A percentile compares a stretch with the other conserved stretches of the same genome.
Evolutionary conservation across 2,329 filamentous ascomycete genomes (phyloP).

Genomic region (Clonostachys chloroleuca): DNA sequence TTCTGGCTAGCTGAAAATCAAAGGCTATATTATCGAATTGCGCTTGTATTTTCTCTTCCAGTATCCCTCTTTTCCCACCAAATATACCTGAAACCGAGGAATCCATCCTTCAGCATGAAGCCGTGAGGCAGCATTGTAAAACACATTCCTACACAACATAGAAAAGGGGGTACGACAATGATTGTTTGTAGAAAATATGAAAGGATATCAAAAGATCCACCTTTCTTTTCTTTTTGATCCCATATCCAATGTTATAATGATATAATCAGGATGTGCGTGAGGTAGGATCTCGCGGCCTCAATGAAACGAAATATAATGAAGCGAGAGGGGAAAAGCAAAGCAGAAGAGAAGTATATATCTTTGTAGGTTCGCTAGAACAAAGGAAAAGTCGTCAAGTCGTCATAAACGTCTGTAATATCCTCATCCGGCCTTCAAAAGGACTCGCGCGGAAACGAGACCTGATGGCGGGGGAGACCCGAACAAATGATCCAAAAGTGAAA

Average conservation of each 20-base stretch:
- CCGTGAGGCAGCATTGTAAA: constrained; percentile 43
- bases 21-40: too few relatives aligned
- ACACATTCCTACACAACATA: constrained; percentile 1
- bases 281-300: not conserved
- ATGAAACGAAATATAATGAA: constrained; percentile 2
- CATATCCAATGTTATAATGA: too few relatives aligned
- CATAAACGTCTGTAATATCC: too few relatives aligned
- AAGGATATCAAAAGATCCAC: constrained; percentile 1
- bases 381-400: too few relatives aligned
- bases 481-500: too few relatives aligned
- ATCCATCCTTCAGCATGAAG: constrained; percentile 24
- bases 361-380: not conserved
- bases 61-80: not conserved
- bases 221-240: not conserved
- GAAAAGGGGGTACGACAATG: not conserved
- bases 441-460: too few relatives aligned
- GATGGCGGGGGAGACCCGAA: too few relatives aligned
- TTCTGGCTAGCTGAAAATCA: too few relatives aligned
- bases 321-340: constrained; percentile 3
- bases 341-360: constrained; percentile 10
- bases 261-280: too few relatives aligned
- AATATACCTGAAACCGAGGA: not conserved
- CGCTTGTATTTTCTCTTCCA: not conserved
- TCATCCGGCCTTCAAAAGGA: too few relatives aligned
- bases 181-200: not conserved